Percentiles rank a stretch among this genome's conserved stretches.
Conservation (phyloP, 139 green algal genomes). For the Eudorina sp. region DNA sequence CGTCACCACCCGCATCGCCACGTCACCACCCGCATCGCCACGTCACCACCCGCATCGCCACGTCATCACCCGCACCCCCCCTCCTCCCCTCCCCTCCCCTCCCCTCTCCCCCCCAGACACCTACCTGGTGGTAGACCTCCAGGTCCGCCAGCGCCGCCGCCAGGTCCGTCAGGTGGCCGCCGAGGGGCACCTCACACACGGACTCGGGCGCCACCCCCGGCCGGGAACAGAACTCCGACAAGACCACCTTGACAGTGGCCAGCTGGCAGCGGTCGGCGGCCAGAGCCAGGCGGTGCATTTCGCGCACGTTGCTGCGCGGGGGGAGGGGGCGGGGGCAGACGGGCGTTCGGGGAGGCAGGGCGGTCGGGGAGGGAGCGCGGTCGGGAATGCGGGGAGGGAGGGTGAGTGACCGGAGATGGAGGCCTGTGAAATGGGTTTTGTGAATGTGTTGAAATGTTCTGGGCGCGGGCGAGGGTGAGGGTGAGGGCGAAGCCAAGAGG, state of each 20-base stretch:
- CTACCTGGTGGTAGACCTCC: slow-evolving; percentile 32
- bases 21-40: too few species aligned
- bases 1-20: too few species aligned
- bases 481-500: too few species aligned
- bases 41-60: too few species aligned
- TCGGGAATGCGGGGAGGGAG: neutral
- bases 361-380: neutral
- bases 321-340: neutral
- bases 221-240: slow-evolving; percentile 16
- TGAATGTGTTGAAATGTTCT: too few species aligned
- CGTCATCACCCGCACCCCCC: too few species aligned
- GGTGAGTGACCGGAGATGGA: too few species aligned
- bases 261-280: slow-evolving; percentile 26
- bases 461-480: too few species aligned
- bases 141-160: neutral
- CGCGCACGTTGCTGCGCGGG: slow-evolving; percentile 21
- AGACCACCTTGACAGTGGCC: neutral
- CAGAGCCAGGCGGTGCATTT: slow-evolving; percentile 35
- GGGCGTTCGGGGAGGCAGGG: neutral
- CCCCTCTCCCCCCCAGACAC: too few species aligned
- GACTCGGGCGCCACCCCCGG: neutral
- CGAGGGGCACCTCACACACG: slow-evolving; percentile 11
- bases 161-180: neutral
- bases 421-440: too few species aligned
- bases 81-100: too few species aligned